Conservation (phyloP, 306 rosid species). For the Begonia peltatifolia region DNA sequence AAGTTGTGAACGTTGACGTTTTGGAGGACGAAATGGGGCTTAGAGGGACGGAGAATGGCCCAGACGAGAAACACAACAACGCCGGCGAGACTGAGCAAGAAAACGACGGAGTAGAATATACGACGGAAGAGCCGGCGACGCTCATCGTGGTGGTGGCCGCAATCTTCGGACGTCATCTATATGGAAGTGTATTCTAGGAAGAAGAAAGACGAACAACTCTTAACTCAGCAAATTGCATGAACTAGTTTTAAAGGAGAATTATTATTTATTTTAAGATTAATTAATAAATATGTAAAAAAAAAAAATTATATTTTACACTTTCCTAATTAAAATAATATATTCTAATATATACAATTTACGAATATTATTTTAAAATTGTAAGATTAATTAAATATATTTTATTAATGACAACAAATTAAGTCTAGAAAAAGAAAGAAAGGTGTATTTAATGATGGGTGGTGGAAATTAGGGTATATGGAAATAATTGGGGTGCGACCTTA, state of each 20-base stretch:
- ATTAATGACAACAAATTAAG: not conserved
- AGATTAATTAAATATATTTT: too few relatives aligned
- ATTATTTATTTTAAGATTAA: too few relatives aligned
- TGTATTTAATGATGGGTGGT: constrained; percentile 7
- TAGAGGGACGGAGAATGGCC: constrained; percentile 43
- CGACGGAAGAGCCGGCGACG: constrained; percentile 16
- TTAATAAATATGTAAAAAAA: too few relatives aligned
- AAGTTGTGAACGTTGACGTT: constrained; percentile 55
- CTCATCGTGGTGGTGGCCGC: constrained; percentile 28
- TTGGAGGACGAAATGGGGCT: constrained; percentile 47
- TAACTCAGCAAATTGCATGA: too few relatives aligned
- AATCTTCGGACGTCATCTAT: constrained; percentile 34
- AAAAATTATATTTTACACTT: too few relatives aligned
- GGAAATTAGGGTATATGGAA: not conserved
- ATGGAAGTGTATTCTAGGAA: not conserved
- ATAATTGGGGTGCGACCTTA: constrained; percentile 2
- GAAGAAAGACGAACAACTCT: constrained; percentile 1
- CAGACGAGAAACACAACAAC: constrained; percentile 30
- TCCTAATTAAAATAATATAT: too few relatives aligned
- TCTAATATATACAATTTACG: too few relatives aligned
- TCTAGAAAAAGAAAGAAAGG: not conserved
- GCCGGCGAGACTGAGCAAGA: constrained; percentile 19
- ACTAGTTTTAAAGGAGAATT: too few relatives aligned
- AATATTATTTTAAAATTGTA: too few relatives aligned
- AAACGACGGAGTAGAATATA: not conserved